These are phyloP conservation scores for Elsinoe batatas DNA, from an alignment of 2,329 filamentous ascomycete species.

Conservation along the genomic window DNA sequence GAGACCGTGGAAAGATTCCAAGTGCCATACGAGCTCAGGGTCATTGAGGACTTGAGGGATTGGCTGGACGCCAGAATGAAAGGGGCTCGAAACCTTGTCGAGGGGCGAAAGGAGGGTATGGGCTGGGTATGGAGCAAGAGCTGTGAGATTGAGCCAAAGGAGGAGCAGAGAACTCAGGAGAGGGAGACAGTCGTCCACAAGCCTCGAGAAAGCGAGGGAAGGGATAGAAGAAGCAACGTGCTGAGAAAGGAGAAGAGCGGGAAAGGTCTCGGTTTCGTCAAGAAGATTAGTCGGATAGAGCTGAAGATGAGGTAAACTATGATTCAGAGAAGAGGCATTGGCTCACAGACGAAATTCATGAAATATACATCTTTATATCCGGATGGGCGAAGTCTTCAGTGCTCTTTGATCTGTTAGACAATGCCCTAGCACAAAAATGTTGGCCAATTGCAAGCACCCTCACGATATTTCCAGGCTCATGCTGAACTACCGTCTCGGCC, in stretches of 20 bases:
- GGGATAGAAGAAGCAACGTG: background rate
- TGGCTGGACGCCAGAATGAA: background rate
- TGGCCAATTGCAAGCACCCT: too few relatives aligned
- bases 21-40: constrained; percentile 56
- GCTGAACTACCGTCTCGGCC: too few relatives aligned
- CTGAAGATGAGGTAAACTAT: background rate
- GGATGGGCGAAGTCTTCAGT: too few relatives aligned
- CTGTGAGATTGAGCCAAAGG: constrained; percentile 2
- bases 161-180: background rate
- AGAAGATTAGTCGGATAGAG: background rate
- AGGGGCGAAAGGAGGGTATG: background rate
- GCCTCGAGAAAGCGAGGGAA: background rate
- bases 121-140: constrained; percentile 3
- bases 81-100: background rate
- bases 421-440: too few relatives aligned
- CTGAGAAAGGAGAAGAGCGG: background rate
- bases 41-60: background rate
- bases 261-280: background rate
- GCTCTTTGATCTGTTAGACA: too few relatives aligned
- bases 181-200: background rate
- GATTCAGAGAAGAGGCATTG: background rate
- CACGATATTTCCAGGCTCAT: too few relatives aligned
- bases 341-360: background rate
- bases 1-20: constrained; percentile 94
- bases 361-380: background rate